Evolutionary conservation across 2,329 filamentous ascomycete species (phyloP).

Genomic region (Fusarium sp.): DNA sequence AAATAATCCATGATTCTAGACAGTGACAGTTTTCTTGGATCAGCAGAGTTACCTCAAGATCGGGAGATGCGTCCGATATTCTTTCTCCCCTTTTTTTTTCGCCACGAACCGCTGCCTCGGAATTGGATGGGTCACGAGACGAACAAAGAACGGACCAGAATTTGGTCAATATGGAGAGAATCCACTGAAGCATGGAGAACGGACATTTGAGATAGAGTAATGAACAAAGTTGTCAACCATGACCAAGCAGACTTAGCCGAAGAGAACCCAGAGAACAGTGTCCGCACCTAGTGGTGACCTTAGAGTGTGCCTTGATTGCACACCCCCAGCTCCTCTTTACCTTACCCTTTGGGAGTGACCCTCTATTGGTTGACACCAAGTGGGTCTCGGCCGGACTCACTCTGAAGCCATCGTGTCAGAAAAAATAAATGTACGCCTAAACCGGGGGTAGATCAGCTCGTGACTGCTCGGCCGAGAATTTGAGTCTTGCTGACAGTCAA

Average conservation of each 20-base stretch:
- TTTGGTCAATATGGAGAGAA: neutral
- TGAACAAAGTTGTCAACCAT: conserved; percentile 27
- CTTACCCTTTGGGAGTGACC: conserved; percentile 10
- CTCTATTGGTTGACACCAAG: neutral
- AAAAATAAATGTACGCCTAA: conserved; percentile 23
- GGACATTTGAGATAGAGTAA: conserved; percentile 24
- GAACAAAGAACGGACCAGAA: conserved; percentile 5
- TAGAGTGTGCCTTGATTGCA: neutral
- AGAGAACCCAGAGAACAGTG: neutral
- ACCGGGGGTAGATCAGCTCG: conserved; percentile 15
- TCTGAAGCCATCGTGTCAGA: conserved; percentile 36
- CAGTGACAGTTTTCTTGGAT: neutral
- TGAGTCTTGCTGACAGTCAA: neutral
- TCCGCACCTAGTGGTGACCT: neutral
- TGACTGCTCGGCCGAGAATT: conserved; percentile 37
- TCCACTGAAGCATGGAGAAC: neutral
- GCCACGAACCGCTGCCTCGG: conserved; percentile 23
- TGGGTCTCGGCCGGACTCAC: conserved; percentile 32
- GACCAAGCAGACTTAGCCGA: conserved; percentile 25
- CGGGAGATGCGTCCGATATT: neutral
- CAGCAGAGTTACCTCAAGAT: conserved; percentile 9
- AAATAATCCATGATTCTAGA: neutral
- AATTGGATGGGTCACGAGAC: conserved; percentile 23
- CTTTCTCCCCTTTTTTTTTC: neutral
- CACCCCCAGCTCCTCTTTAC: conserved; percentile 17